phyloP scores from a whole-genome alignment of 1,284 basidiomycete species.

The Butyriboletus appendiculatus region DNA sequence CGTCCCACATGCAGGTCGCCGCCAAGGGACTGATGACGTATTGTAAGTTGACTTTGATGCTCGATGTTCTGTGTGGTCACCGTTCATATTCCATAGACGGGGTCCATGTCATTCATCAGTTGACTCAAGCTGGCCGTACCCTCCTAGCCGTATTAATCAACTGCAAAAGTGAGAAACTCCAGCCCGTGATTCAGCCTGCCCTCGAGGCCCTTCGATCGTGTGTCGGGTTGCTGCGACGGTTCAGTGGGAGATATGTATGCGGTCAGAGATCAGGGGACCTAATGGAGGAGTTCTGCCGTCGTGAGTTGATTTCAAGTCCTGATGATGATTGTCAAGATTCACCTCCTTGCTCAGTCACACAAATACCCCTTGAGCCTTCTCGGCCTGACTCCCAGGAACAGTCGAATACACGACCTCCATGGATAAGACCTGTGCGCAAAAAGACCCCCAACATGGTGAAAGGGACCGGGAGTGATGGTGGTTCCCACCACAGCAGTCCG shows the following conservation, averaged over 20 bases:
- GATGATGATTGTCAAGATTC: constrained; percentile 7
- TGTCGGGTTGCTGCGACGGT: constrained; percentile 75
- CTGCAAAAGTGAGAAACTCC: constrained; percentile 66
- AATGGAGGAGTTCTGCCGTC: constrained; percentile 89
- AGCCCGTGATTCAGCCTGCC: constrained; percentile 75
- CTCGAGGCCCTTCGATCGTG: constrained; percentile 85
- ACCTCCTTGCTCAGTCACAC: constrained; percentile 60
- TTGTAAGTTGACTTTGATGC: constrained; percentile 54
- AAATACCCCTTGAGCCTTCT: constrained; percentile 76
- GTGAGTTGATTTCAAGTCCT: constrained; percentile 50
- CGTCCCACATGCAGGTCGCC: constrained; percentile 80
- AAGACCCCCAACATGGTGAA: constrained; percentile 53
- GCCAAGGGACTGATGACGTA: constrained; percentile 91
- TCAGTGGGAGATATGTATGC: constrained; percentile 82
- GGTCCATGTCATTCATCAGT: constrained; percentile 90
- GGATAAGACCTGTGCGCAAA: constrained; percentile 85
- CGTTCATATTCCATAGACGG: constrained; percentile 57
- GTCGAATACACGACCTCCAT: constrained; percentile 64
- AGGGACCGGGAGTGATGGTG: constrained; percentile 41
- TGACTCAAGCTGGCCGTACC: constrained; percentile 90
- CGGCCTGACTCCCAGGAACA: constrained; percentile 55
- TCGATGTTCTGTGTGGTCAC: constrained; percentile 8
- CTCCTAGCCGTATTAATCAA: constrained; percentile 83
- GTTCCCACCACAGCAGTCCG: constrained; percentile 60
- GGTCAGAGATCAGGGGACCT: constrained; percentile 86